Evolutionary conservation across 345 rosid species (phyloP), one percentile per base, ranked within the genome.

Genomic region (Conringia planisiliqua): DNA sequence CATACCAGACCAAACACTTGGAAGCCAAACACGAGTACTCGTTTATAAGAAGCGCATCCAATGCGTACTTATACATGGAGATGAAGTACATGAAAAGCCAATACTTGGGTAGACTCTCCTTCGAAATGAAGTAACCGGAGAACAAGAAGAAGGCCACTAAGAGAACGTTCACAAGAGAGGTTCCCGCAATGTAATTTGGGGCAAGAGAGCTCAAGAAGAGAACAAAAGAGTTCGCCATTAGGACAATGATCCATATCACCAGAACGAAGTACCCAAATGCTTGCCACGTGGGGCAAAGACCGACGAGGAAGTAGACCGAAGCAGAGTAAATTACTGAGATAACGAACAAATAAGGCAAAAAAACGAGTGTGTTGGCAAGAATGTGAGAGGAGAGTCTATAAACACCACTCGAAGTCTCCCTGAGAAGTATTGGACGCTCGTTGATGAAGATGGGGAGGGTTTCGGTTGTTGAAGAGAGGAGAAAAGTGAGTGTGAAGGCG

Each of bases 81-180:
- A 93, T 67, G 78, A 87, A 91, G 71, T 93, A 88, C 98, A 93
- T 93, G 83, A 91, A 89, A 2, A 89, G 86, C 97, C 98, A 93
- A 56, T 88, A 93, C 82, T 86, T 88, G 6, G 98, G 98, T 56
- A 93, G 61, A 57, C 95, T 86, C 3, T 87, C 89, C 62, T 84
- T 77, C 2, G 97, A 86, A 9, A 93, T 89, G 82, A 93, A 93
- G 80, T 93, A 93, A 7, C 98, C 98, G 0, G 97, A 93, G 81
- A 93, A 94, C 68, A 94, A 85, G 63, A 94, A 94, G 82, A 91
- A 91, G 2, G 85, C 90, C 0, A 86, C 96, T 0, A 91, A 89
- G 55, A 89, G 80, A 33, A 90, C 74, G 1, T 95, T 89, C 11
- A 91, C 90, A 2, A 88, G 80, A 1, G 97, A 89, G 3, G 97